Evolutionary conservation across 2,329 filamentous ascomycete genomes (phyloP), one percentile per base, ranked within the genome.

Genomic region (Rhynchosporium graminicola): DNA sequence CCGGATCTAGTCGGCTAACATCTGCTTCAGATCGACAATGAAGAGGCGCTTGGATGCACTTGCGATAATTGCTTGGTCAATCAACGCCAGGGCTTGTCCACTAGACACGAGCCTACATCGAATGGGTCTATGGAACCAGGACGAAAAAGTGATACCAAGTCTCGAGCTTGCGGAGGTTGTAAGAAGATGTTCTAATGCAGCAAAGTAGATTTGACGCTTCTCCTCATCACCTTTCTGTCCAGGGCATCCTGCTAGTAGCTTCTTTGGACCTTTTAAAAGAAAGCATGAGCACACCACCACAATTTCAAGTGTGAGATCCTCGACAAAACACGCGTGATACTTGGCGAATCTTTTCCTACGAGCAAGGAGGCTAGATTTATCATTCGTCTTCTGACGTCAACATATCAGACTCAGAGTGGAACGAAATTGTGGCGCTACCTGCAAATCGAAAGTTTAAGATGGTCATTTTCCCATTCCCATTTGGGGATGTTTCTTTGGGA

Each of bases 41-140:
- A 59, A 13, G 45, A 59, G 8, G 29, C 45, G 3, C 20, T 59
- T 0, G 40, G 20, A 13, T 48, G 42, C n/a, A 59, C 33, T 15
- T 59, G 33, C 33, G 56, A 59, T 15, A 51, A 59, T 29, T 59
- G 56, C 20, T 36, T 59, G 47, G 56, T 48, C 48, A 48, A 43
- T 7, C 12, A 42, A 31, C n/a, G 42, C 5, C 36, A 42, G 29
- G 56, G 50, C 4, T 13, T 59, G 20, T 59, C 45, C 2, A 47
- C 57, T 29, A 26, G 47, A 31, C 46, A 48, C 9, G 26, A 26
- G 33, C 26, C 31, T 26, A 59, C 29, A 15, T 42, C 31, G 15
- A 42, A 10, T 8, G 40, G 33, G 10, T 15, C 29, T 50, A 15
- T 31, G 15, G 26, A 46, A 9, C 57, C 42, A 29, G 31, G 31